These are phyloP conservation scores for Ceratobasidium sp. DNA, from an alignment of 1,284 basidiomycete species.

Conservation along the genomic window DNA sequence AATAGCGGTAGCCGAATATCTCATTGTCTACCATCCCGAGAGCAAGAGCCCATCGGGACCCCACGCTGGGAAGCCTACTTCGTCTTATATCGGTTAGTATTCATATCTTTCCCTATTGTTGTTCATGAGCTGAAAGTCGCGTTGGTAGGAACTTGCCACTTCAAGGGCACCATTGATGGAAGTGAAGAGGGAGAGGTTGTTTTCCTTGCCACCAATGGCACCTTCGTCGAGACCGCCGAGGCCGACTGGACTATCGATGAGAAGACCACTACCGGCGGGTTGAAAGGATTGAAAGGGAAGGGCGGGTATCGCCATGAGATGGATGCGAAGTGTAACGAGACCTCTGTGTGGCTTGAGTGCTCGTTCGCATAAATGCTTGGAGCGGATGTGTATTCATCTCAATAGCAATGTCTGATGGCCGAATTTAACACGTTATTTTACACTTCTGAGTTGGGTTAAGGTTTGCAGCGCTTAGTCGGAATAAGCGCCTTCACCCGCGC, in stretches of 20 bases:
- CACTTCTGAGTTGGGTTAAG: too few relatives aligned
- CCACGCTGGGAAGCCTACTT: conserved; percentile 43
- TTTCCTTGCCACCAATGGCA: conserved; percentile 31
- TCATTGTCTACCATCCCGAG: conserved; percentile 44
- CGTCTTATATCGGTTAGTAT: conserved; percentile 33
- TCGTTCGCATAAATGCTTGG: not conserved
- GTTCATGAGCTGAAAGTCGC: not conserved
- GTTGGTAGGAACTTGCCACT: conserved; percentile 29
- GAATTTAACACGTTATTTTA: too few relatives aligned
- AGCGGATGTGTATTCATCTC: too few relatives aligned
- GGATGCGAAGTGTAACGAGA: not conserved
- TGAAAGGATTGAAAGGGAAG: conserved; percentile 46
- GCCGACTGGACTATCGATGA: conserved; percentile 44
- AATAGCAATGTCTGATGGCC: too few relatives aligned
- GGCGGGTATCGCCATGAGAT: conserved; percentile 33
- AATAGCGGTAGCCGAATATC: conserved; percentile 44
- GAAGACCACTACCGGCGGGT: conserved; percentile 39
- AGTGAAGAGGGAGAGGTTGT: conserved; percentile 45
- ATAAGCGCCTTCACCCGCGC: too few relatives aligned
- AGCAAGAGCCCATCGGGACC: conserved; percentile 23
- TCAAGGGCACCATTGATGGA: conserved; percentile 45
- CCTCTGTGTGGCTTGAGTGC: conserved; percentile 33
- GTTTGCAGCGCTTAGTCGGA: too few relatives aligned
- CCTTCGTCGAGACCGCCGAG: conserved; percentile 25
- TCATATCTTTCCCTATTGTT: not conserved